Percentiles rank a stretch among this genome's conserved stretches.
Conservation (phyloP, 768 basidiomycete genomes). For the Termitomyces bulborhizus region DNA sequence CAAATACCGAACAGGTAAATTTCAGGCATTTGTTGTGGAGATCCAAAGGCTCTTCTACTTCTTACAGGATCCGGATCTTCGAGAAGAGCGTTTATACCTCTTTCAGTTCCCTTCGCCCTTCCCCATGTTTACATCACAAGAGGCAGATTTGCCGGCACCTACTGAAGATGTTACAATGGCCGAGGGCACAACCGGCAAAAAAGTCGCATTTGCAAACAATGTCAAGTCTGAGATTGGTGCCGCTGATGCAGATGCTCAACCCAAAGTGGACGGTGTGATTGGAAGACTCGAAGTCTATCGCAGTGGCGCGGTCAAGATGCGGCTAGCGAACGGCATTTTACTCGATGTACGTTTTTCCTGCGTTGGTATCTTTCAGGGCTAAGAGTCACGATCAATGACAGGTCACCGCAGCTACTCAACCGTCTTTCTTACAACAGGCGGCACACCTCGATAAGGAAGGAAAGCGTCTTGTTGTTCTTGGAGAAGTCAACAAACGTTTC, state of each 20-base stretch:
- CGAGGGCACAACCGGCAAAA: slow-evolving; percentile 30
- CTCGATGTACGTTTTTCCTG: slow-evolving; percentile 58
- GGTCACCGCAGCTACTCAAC: slow-evolving; percentile 79
- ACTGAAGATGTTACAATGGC: slow-evolving; percentile 27
- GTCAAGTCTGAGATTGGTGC: slow-evolving; percentile 40
- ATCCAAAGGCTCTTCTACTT: not conserved
- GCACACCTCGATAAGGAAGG: slow-evolving; percentile 59
- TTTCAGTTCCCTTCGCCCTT: slow-evolving; percentile 90
- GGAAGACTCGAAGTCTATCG: slow-evolving; percentile 82
- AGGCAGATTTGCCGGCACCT: slow-evolving; percentile 20
- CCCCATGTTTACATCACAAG: slow-evolving; percentile 55
- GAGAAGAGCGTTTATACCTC: slow-evolving; percentile 71
- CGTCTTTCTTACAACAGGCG: slow-evolving; percentile 86
- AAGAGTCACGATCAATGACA: slow-evolving; percentile 19
- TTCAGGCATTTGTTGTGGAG: not conserved
- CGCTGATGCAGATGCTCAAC: slow-evolving; percentile 18
- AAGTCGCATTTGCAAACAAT: slow-evolving; percentile 61
- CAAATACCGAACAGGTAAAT: slow-evolving; percentile 34
- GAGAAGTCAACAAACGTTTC: slow-evolving; percentile 84
- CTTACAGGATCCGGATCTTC: slow-evolving; percentile 35
- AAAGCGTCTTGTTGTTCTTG: slow-evolving; percentile 65
- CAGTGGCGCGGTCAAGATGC: slow-evolving; percentile 84
- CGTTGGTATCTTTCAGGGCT: not conserved
- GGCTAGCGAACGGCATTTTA: slow-evolving; percentile 72
- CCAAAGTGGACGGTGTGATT: slow-evolving; percentile 64